Conservation (phyloP, 2,329 filamentous ascomycete species). For the Arthrobotrys iridis region DNA sequence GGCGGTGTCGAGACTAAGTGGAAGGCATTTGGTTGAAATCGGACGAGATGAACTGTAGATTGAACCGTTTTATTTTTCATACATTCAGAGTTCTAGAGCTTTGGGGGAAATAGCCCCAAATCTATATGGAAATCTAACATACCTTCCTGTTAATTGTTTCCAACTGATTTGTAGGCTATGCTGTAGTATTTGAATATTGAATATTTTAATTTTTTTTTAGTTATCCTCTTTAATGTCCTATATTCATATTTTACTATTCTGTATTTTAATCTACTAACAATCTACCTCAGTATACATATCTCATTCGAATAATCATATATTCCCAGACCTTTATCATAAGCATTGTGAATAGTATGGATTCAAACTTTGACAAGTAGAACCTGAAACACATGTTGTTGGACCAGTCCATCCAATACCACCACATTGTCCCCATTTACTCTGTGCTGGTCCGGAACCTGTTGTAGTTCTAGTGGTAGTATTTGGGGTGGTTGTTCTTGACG, state of each 20-base stretch:
- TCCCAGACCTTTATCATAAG: slow-evolving; percentile 32
- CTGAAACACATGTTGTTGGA: slow-evolving; percentile 54
- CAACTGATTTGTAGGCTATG: too few species aligned
- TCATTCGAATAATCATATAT: neutral
- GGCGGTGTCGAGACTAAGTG: slow-evolving; percentile 26
- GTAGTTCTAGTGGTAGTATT: slow-evolving; percentile 7
- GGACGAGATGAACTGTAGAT: slow-evolving; percentile 4
- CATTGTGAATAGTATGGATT: slow-evolving; percentile 58
- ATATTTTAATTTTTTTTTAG: too few species aligned
- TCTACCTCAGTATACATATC: too few species aligned
- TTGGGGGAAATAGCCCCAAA: too few species aligned
- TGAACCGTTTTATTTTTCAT: too few species aligned
- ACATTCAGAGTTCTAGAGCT: too few species aligned
- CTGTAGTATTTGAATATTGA: too few species aligned
- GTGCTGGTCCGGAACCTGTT: neutral
- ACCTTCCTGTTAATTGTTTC: too few species aligned
- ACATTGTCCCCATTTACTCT: slow-evolving; percentile 42
- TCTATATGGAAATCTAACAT: too few species aligned
- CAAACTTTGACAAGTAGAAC: slow-evolving; percentile 53
- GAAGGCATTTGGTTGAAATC: slow-evolving; percentile 31
- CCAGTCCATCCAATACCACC: slow-evolving; percentile 58
- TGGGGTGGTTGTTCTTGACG: slow-evolving; percentile 5
- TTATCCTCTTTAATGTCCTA: too few species aligned
- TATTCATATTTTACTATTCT: too few species aligned
- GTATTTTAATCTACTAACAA: too few species aligned